Conservation (phyloP, 257 asterid species). For the Petunia secreta region DNA sequence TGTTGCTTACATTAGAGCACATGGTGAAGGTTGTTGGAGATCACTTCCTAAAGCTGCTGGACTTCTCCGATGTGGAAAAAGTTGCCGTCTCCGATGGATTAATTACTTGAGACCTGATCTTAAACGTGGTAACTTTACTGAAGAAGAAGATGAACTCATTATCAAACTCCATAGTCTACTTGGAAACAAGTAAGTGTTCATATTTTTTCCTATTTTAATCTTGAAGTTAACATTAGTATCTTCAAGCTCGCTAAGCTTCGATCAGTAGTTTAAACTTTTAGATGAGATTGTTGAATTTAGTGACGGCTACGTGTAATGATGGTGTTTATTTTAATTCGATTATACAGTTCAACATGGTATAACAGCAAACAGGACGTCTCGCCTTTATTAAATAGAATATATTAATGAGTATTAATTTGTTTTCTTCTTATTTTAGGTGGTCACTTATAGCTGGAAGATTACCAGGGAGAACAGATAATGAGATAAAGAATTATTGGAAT, state of each 20-base stretch:
- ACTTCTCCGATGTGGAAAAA: conserved; percentile 92
- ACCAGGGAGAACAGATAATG: conserved; percentile 95
- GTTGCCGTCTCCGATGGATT: conserved; percentile 95
- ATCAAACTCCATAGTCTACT: conserved; percentile 90
- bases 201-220: too few relatives aligned
- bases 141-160: conserved; percentile 84
- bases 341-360: neutral
- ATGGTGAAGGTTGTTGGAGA: conserved; percentile 99
- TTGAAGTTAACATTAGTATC: too few relatives aligned
- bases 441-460: conserved; percentile 91
- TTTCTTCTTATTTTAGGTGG: conserved; percentile 52
- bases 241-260: too few relatives aligned
- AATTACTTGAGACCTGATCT: conserved; percentile 91
- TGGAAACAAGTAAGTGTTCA: conserved; percentile 76
- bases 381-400: too few relatives aligned
- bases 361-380: neutral
- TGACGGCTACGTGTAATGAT: too few relatives aligned
- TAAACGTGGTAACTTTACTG: conserved; percentile 85
- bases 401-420: neutral
- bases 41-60: conserved; percentile 97
- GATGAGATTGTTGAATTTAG: too few relatives aligned
- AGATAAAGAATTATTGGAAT: conserved; percentile 93
- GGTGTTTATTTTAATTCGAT: too few relatives aligned
- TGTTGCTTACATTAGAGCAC: conserved; percentile 67
- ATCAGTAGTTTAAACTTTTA: too few relatives aligned